phyloP scores from a whole-genome alignment of 2,329 filamentous ascomycete species.

The Fusarium sp. region DNA sequence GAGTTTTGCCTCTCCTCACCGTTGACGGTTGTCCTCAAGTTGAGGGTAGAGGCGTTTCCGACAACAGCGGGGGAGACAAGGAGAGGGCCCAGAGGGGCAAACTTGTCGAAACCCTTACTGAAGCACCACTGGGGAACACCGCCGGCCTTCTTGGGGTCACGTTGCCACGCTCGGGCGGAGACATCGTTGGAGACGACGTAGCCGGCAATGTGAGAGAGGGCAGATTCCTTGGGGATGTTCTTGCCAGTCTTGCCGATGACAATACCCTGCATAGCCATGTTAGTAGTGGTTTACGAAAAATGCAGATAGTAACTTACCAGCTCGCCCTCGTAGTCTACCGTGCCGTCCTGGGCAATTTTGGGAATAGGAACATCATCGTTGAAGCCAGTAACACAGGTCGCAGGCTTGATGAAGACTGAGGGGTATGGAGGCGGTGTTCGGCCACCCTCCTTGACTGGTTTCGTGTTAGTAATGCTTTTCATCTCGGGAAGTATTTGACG shows the following conservation, averaged over 20 bases:
- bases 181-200: slow-evolving; percentile 63
- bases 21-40: slow-evolving; percentile 59
- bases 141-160: slow-evolving; percentile 59
- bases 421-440: slow-evolving; percentile 63
- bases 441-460: slow-evolving; percentile 63
- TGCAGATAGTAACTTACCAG: slow-evolving; percentile 46
- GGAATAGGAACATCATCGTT: slow-evolving; percentile 57
- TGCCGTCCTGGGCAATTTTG: slow-evolving; percentile 58
- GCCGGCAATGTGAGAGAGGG: slow-evolving; percentile 62
- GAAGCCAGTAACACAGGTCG: slow-evolving; percentile 52
- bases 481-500: background rate
- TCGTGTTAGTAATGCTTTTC: background rate
- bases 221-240: slow-evolving; percentile 59
- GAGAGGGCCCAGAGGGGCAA: slow-evolving; percentile 66
- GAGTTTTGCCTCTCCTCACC: slow-evolving; percentile 62
- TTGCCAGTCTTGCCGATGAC: slow-evolving; percentile 67
- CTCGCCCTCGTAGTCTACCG: slow-evolving; percentile 64
- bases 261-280: slow-evolving; percentile 49
- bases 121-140: slow-evolving; percentile 65
- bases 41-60: slow-evolving; percentile 45
- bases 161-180: slow-evolving; percentile 65
- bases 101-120: slow-evolving; percentile 67
- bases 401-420: slow-evolving; percentile 65
- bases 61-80: slow-evolving; percentile 49
- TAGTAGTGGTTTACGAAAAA: background rate